phyloP scores from a whole-genome alignment of 768 basidiomycete genomes.

The Phylloporus scabripes region DNA sequence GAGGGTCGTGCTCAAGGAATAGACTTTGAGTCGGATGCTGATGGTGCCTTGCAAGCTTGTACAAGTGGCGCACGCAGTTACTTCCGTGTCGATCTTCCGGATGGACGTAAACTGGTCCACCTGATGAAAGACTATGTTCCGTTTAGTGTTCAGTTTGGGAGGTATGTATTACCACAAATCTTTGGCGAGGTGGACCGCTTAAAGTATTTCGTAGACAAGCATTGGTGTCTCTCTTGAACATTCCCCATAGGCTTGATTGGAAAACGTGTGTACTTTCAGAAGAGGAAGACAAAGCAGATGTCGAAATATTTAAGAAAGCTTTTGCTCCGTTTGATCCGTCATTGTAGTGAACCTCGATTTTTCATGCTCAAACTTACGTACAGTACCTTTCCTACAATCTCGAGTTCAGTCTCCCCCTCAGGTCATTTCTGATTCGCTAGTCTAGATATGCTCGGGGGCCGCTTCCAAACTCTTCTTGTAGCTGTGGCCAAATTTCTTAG shows the following conservation, averaged over 20 bases:
- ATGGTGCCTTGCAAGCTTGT: constrained; percentile 49
- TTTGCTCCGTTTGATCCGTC: constrained; percentile 71
- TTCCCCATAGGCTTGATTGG: constrained; percentile 85
- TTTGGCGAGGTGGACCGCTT: neutral
- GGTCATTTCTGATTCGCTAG: no score
- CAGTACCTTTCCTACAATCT: neutral
- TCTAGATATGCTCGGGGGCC: constrained; percentile 23
- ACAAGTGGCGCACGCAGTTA: constrained; percentile 62
- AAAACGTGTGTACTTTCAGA: constrained; percentile 80
- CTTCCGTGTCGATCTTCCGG: constrained; percentile 87
- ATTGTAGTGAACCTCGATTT: constrained; percentile 14
- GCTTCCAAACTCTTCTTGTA: constrained; percentile 55
- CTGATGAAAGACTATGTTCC: constrained; percentile 69
- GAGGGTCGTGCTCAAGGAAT: constrained; percentile 65
- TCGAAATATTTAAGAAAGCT: constrained; percentile 74
- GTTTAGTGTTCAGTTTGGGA: constrained; percentile 90
- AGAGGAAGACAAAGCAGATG: constrained; percentile 82
- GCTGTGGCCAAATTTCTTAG: constrained; percentile 60
- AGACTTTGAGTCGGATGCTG: constrained; percentile 69
- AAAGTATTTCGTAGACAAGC: constrained; percentile 55
- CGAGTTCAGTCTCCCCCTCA: neutral
- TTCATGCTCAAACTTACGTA: neutral
- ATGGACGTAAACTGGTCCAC: constrained; percentile 82
- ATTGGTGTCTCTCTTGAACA: constrained; percentile 67
- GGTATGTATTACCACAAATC: constrained; percentile 42